Percentiles rank a stretch among this genome's conserved stretches.
These are phyloP conservation scores for Talaromyces proteolyticus DNA, from an alignment of 495 filamentous ascomycete species.

Conservation along the genomic window DNA sequence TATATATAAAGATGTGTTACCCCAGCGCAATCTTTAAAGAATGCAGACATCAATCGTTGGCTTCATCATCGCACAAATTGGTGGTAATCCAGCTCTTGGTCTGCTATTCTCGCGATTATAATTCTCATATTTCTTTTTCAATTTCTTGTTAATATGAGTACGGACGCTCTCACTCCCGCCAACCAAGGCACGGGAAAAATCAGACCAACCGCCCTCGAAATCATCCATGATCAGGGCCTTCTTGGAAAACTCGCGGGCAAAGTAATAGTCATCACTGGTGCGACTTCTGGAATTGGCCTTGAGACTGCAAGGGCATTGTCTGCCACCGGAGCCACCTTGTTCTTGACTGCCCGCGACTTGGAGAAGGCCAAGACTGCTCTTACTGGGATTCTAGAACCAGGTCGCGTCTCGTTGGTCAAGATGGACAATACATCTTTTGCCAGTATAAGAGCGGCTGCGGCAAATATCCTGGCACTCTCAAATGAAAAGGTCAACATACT, in stretches of 20 bases:
- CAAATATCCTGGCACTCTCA: slow-evolving; percentile 24
- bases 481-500: slow-evolving; percentile 29
- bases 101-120: background rate
- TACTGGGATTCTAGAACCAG: slow-evolving; percentile 5
- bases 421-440: slow-evolving; percentile 34
- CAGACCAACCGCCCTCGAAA: slow-evolving; percentile 45
- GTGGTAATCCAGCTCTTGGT: no score
- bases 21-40: no score
- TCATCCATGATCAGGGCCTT: slow-evolving; percentile 41
- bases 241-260: slow-evolving; percentile 29
- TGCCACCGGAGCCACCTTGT: slow-evolving; percentile 42
- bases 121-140: background rate
- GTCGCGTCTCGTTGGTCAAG: slow-evolving; percentile 16
- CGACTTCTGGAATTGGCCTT: slow-evolving; percentile 43
- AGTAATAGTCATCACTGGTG: slow-evolving; percentile 44
- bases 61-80: no score
- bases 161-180: slow-evolving; percentile 27
- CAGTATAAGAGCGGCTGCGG: slow-evolving; percentile 32
- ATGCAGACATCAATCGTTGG: no score
- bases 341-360: slow-evolving; percentile 30
- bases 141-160: slow-evolving; percentile 16
- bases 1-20: no score
- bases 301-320: slow-evolving; percentile 40
- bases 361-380: slow-evolving; percentile 24
- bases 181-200: slow-evolving; percentile 42